Evolutionary conservation across 2,329 filamentous ascomycete species (phyloP).

Genomic region (Drechmeria coniospora): DNA sequence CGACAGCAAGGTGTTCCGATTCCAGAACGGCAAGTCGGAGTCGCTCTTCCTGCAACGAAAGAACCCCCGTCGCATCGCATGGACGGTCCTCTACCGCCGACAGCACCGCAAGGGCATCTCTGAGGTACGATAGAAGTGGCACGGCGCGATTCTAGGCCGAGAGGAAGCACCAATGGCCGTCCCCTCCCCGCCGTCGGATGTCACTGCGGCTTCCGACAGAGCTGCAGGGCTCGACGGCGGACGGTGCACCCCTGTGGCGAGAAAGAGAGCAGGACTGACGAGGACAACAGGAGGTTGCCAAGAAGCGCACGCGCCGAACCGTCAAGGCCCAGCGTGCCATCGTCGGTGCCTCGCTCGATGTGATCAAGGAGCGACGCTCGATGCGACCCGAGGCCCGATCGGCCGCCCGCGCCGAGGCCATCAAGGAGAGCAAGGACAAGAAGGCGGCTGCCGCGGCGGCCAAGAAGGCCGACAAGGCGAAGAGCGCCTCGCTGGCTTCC

Average conservation of each 20-base stretch:
- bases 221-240: too few relatives aligned
- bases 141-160: too few relatives aligned
- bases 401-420: conserved; percentile 76
- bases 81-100: conserved; percentile 95
- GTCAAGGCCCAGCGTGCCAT: conserved; percentile 99
- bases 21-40: conserved; percentile 99
- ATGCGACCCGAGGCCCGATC: conserved; percentile 91
- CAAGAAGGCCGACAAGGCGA: conserved; percentile 99
- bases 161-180: too few relatives aligned
- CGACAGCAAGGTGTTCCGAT: conserved; percentile 99
- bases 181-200: too few relatives aligned
- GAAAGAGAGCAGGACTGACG: conserved; percentile 21
- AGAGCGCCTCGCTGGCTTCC: conserved; percentile 58
- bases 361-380: conserved; percentile 97
- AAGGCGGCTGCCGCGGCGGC: conserved; percentile 70
- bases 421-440: conserved; percentile 99
- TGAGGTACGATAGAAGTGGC: conserved; percentile 56
- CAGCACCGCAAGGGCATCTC: conserved; percentile 99
- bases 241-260: too few relatives aligned
- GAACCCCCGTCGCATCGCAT: conserved; percentile 98
- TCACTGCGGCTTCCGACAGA: too few relatives aligned
- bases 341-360: conserved; percentile 96
- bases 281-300: conserved; percentile 78
- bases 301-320: conserved; percentile 96
- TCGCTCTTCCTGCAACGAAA: conserved; percentile 99